These are phyloP conservation scores for Candida sojae DNA, from an alignment of 1,139 yeast species.

Conservation along the genomic window DNA sequence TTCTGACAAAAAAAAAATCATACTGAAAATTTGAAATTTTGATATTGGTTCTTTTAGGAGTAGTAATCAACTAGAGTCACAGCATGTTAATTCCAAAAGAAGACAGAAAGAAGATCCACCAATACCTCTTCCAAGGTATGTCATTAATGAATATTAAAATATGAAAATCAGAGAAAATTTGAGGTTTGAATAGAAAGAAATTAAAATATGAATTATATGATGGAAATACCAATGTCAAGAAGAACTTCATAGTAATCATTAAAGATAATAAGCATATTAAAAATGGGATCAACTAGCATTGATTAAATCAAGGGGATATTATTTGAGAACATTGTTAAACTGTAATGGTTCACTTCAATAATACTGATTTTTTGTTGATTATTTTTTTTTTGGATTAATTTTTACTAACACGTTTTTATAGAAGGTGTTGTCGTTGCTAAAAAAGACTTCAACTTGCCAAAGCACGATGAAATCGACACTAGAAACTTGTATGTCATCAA, in stretches of 20 bases:
- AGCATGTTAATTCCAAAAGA: conserved; percentile 98
- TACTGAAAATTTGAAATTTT: conserved; percentile 5
- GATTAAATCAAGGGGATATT: too few relatives aligned
- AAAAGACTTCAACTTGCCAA: conserved; percentile 97
- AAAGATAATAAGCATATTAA: neutral
- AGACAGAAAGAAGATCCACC: conserved; percentile 99
- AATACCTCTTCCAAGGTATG: conserved; percentile 98
- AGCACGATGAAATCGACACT: conserved; percentile 98
- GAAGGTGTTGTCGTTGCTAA: conserved; percentile 99
- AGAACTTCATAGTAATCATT: too few relatives aligned
- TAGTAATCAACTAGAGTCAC: conserved; percentile 7
- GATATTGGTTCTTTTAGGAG: conserved; percentile 5
- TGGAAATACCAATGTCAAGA: neutral
- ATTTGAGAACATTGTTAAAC: too few relatives aligned
- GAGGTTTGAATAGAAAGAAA: neutral
- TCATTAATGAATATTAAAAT: conserved; percentile 18
- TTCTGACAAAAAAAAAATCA: conserved; percentile 3
- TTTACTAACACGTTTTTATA: conserved; percentile 40
- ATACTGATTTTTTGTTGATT: neutral
- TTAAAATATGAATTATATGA: neutral
- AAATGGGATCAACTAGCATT: too few relatives aligned
- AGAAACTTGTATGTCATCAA: conserved; percentile 97
- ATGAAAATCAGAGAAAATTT: neutral
- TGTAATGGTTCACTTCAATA: neutral
- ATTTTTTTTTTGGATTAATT: conserved; percentile 3